Conservation (phyloP, 805 yeast species). For the Sugiyamaella lignohabitans region DNA sequence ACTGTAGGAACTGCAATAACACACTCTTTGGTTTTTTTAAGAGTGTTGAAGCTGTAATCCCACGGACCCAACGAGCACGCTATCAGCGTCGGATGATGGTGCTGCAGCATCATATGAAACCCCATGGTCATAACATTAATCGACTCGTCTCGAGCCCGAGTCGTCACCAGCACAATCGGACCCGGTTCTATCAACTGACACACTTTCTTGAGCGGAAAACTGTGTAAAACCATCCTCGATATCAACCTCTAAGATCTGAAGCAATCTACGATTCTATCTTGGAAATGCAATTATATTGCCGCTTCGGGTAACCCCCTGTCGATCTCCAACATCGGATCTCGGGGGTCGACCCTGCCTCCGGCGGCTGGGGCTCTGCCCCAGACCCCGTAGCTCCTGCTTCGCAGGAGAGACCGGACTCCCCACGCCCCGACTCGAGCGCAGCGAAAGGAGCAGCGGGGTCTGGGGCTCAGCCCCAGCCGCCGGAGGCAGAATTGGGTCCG, state of each 20-base stretch:
- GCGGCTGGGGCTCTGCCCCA: too few relatives aligned
- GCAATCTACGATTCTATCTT: neutral
- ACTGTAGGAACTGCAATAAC: slow-evolving; percentile 11
- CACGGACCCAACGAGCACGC: slow-evolving; percentile 12
- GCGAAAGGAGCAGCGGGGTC: too few relatives aligned
- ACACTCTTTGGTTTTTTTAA: slow-evolving; percentile 11
- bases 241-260: too few relatives aligned
- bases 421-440: too few relatives aligned
- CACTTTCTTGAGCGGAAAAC: slow-evolving; percentile 11
- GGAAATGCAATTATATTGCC: too few relatives aligned
- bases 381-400: too few relatives aligned
- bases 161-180: slow-evolving; percentile 12
- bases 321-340: neutral
- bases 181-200: slow-evolving; percentile 14
- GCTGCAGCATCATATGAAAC: slow-evolving; percentile 13
- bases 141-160: slow-evolving; percentile 1
- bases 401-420: too few relatives aligned
- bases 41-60: slow-evolving; percentile 10
- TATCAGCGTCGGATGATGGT: slow-evolving; percentile 12
- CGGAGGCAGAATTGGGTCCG: too few relatives aligned
- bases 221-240: slow-evolving; percentile 2
- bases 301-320: too few relatives aligned
- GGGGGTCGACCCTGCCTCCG: too few relatives aligned
- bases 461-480: too few relatives aligned
- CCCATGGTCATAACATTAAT: slow-evolving; percentile 15